Evolutionary conservation across 1,284 basidiomycete species (phyloP), one percentile per base, ranked within the genome.

Genomic region (Termitomyces sp.): DNA sequence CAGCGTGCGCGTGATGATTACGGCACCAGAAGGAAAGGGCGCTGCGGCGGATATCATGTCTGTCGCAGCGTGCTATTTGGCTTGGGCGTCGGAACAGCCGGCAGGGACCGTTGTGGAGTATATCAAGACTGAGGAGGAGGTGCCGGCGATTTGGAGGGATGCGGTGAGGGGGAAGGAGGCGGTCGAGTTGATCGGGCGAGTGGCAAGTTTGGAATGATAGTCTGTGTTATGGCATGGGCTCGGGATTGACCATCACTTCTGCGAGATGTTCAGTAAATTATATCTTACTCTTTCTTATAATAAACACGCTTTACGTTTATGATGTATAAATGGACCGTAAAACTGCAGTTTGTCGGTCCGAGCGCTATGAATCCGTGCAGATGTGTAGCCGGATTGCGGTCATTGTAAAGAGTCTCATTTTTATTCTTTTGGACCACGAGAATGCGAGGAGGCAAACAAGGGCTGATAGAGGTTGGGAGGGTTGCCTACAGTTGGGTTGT

Each of bases 61-160:
- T 15, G 36, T 57, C n/a, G 58, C 41, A 1, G 48, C 47, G 21
- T 62, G 61, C 39, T 62, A 61, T 52, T 49, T 65, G 39, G 52
- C 62, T 7, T 64, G 54, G 50, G 58, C 60, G 39, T 64, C 64
- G 53, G 61, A 58, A 45, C 56, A 60, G 50, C 53, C 52, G 2
- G 61, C 49, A 6, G 52, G 55, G 26, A 64, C 50, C 5, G 61
- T 65, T 26, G 30, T 61, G 52, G 42, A 53, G 26, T 62, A 58
- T 36, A 62, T 65, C 21, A 56, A 57, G 40, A 54, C 49, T 12
- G 64, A 64, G 48, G 58, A 59, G 17, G 61, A 57, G 7, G 41
- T 64, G 4, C 60, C 57, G 6, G 15, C n/a, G 3, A 36, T 58
- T n/a, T 65, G 64, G 64, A 59, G 47, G 42, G 57, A 60, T 46